Percentiles rank a stretch among this genome's conserved stretches.
Conservation (phyloP, 164 flowering plant species). For the Magnolia officinalis region DNA sequence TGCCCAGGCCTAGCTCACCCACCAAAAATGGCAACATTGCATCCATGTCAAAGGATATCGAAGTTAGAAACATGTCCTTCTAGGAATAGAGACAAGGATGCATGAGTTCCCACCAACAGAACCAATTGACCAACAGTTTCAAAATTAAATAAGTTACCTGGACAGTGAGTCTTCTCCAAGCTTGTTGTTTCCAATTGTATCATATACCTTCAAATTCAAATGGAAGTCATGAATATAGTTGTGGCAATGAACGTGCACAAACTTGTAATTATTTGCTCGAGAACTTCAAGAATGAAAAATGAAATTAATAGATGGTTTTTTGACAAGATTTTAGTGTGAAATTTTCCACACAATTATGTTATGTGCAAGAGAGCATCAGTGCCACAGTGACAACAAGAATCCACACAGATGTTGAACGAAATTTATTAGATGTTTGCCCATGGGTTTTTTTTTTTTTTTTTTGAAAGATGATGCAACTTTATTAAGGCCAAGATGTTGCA, state of each 20-base stretch:
- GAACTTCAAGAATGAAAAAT: background rate
- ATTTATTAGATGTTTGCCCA: background rate
- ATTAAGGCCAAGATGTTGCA: background rate
- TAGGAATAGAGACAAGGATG: background rate
- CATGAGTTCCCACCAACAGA: background rate
- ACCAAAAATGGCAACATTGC: background rate
- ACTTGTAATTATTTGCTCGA: too few species aligned
- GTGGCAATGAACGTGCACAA: background rate
- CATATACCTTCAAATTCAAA: slow-evolving; percentile 65
- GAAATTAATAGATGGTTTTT: background rate
- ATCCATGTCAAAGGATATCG: background rate
- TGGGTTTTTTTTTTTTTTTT: background rate
- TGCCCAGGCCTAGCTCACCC: background rate
- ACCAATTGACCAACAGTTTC: background rate
- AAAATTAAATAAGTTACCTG: slow-evolving; percentile 35
- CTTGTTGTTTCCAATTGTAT: slow-evolving; percentile 69
- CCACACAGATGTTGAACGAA: background rate
- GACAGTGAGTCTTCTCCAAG: slow-evolving; percentile 56
- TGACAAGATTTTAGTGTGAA: background rate
- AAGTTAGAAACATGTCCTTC: background rate
- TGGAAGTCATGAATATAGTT: background rate
- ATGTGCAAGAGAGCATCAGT: background rate
- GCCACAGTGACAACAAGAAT: background rate
- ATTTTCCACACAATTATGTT: slow-evolving; percentile 2
- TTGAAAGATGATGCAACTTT: background rate